A percentile compares a stretch with the other conserved stretches of the same genome.
Conservation (phyloP, 176 grass and related monocot species). For the Secale cereale region DNA sequence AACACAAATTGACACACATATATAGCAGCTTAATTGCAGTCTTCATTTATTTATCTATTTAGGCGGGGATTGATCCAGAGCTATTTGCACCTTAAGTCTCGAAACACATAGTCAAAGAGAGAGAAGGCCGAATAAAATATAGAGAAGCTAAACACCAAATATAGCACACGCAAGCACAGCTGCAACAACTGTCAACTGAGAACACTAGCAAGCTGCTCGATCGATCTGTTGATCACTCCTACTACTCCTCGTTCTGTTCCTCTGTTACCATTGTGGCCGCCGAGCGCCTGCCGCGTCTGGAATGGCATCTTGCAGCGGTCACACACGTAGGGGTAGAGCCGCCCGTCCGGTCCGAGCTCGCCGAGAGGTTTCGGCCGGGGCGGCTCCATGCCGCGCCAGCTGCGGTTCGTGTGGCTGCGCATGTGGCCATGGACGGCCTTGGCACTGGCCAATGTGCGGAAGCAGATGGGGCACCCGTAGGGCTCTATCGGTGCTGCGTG, state of each 20-base stretch:
- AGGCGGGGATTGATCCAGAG: neutral
- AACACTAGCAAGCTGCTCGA: slow-evolving; percentile 11
- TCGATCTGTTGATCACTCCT: neutral
- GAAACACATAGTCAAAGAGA: neutral
- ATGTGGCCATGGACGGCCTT: slow-evolving; percentile 60
- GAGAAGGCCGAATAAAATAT: neutral
- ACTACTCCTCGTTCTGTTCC: neutral
- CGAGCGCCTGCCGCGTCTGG: slow-evolving; percentile 53
- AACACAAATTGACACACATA: neutral
- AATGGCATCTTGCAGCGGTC: slow-evolving; percentile 35
- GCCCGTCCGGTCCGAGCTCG: neutral
- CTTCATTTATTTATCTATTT: neutral
- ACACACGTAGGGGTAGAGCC: slow-evolving; percentile 26
- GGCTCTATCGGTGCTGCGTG: neutral
- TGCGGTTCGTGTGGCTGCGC: slow-evolving; percentile 43
- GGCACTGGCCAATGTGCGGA: slow-evolving; percentile 14
- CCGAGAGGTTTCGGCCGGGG: neutral
- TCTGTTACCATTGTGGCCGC: slow-evolving; percentile 50
- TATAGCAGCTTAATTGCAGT: neutral
- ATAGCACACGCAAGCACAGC: slow-evolving; percentile 4
- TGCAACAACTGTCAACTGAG: neutral
- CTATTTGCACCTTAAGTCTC: neutral
- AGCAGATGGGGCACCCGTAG: slow-evolving; percentile 39
- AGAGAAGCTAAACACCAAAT: neutral
- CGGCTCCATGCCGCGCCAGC: slow-evolving; percentile 51